Evolutionary conservation across 805 yeast species (phyloP), one percentile per base, ranked within the genome.

Genomic region (Teunomyces gatunensis): DNA sequence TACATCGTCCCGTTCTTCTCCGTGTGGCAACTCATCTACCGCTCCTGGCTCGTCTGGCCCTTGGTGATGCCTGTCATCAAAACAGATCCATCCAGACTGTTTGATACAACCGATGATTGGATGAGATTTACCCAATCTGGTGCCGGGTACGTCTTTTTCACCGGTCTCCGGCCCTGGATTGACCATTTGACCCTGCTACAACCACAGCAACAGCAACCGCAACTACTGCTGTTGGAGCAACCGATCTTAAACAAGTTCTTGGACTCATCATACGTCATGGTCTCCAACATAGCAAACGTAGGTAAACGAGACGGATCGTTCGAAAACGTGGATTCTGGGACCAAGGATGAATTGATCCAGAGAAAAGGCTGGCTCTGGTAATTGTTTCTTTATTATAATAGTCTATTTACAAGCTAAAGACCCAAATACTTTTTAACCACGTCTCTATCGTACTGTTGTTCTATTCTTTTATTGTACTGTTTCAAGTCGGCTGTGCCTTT

Each of bases 11-110:
- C 94, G 1, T 76, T 86, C 42, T 80, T 75, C 55, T 61, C 77
- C 3, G 56, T 85, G 1, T 37, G 75, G 30, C 73, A 76, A 47
- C 58, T 84, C 3, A 73, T 71, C 23, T 58, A 80, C 36, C 74
- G 80, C 28, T 57, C 78, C 10, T 86, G 91, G 91, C 69, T 88
- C 41, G 77, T 84, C 4, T 65, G 78, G 27, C 80, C 81, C 5
- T 55, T 74, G 51, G 54, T 68, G 11, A 50, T 55, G 32, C 45
- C 34, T 42, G 25, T 48, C 45, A 15, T 46, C 42, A n/a, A 48
- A 54, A 13, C 46, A 30, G 50, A 47, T 23, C 37, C 35, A 10
- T 15, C 42, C 0, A 33, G 13, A 20, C 43, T 40, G 41, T 47
- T 44, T 41, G 47, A 56, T 29, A 44, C 51, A 35, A 36, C 44